Conservation (phyloP, 148 eudicot genomes). For the Linanthus parryae region DNA sequence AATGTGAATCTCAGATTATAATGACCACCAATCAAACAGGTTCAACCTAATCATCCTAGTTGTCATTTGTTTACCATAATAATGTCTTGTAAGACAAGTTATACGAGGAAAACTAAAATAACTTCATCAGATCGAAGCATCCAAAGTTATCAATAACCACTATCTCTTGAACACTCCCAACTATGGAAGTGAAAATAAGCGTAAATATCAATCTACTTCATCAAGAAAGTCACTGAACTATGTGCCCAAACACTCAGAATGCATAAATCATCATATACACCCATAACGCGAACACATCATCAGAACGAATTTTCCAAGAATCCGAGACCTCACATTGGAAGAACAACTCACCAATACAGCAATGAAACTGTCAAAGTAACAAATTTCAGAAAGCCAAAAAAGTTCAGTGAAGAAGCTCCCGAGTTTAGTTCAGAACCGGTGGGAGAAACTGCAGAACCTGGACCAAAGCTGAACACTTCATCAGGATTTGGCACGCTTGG, state of each 20-base stretch:
- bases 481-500: conserved; percentile 12
- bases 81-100: too few relatives aligned
- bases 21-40: too few relatives aligned
- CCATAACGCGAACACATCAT: neutral
- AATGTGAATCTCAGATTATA: too few relatives aligned
- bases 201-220: neutral
- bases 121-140: too few relatives aligned
- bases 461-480: conserved; percentile 6
- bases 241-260: too few relatives aligned
- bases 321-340: neutral
- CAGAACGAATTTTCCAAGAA: neutral
- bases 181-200: neutral
- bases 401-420: neutral
- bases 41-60: too few relatives aligned
- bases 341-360: neutral
- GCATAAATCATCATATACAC: too few relatives aligned
- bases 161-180: neutral
- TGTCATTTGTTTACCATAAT: too few relatives aligned
- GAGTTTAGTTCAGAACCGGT: conserved; percentile 6
- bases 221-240: neutral
- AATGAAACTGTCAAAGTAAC: neutral
- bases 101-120: too few relatives aligned
- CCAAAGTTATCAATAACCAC: too few relatives aligned
- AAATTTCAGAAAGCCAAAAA: conserved; percentile 4
- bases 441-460: conserved; percentile 4